Base-by-base conservation (phyloP, 163 green algal species). In the Scenedesmus sp. region DNA sequence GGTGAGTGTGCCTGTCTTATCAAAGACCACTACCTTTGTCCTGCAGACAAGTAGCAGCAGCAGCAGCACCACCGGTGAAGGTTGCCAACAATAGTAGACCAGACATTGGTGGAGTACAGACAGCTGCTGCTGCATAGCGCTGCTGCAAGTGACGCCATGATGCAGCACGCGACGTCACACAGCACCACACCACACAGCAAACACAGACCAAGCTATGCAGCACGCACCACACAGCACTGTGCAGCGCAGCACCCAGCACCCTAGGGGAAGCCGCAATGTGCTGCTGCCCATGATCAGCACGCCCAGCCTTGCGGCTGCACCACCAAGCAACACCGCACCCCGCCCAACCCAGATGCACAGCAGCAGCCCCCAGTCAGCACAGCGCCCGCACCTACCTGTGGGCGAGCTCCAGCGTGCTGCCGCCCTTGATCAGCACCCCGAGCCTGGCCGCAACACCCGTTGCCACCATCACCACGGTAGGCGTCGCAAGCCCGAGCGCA, bases 1-100 rank as follows among this genome's bases (percentile, higher is more conserved):
- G 0, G 98, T 99, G 20, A 99, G 93, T 1, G 98, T 99, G 88
- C 98, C 98, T 3, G 98, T 99, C 94, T 99, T 99, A 95, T 99
- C 98, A 95, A 99, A 99, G 1, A 98, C 94, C 7, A 99, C 95
- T 16, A 94, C 93, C 61, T 95, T 81, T n/a, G 99, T 94, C 16
- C 97, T 95, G 85, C 85, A 78, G 51, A 2, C 9, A 70, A 40
- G 24, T 15, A 22, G n/a, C 33, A 49, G 70, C 70, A 56, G 49
- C 12, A 20, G n/a, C n/a, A n/a, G n/a, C n/a, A n/a, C n/a, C n/a
- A n/a, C n/a, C n/a, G n/a, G n/a, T n/a, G n/a, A n/a, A n/a, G n/a
- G n/a, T n/a, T n/a, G n/a, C n/a, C n/a, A n/a, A n/a, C n/a, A n/a
- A n/a, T n/a, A n/a, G n/a, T n/a, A n/a, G n/a, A n/a, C 46, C 46